Conservation (phyloP, 2,329 filamentous ascomycete genomes). For the Pseudogymnoascus sp. region DNA sequence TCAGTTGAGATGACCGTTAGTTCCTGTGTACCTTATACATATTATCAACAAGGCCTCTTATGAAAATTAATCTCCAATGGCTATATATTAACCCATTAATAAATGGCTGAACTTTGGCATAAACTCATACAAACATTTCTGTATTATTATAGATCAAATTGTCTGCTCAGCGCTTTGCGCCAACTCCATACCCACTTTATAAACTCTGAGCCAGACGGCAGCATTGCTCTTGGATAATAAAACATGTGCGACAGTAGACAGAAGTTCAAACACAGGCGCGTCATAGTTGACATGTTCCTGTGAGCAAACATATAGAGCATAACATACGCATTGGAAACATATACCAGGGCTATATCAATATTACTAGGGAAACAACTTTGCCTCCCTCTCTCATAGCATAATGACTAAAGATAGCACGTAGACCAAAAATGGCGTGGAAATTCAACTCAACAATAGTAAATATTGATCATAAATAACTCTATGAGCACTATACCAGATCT, state of each 20-base stretch:
- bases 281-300: not conserved
- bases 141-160: not conserved
- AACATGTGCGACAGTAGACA: too few species aligned
- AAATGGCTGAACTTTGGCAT: not conserved
- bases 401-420: not conserved
- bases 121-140: not conserved
- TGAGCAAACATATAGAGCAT: not conserved
- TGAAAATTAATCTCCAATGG: not conserved
- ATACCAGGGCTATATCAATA: not conserved
- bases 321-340: not conserved
- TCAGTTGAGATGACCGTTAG: not conserved
- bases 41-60: not conserved
- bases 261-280: not conserved
- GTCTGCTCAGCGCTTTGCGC: not conserved
- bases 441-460: not conserved
- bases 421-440: not conserved
- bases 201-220: not conserved
- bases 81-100: not conserved
- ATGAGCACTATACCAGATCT: conserved; percentile 3
- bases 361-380: not conserved
- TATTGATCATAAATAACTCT: not conserved
- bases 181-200: not conserved
- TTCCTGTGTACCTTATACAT: not conserved
- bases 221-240: not conserved
- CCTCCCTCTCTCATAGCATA: not conserved